phyloP scores from a whole-genome alignment of 73 alveolate genomes.

The Paramecium bursaria region DNA sequence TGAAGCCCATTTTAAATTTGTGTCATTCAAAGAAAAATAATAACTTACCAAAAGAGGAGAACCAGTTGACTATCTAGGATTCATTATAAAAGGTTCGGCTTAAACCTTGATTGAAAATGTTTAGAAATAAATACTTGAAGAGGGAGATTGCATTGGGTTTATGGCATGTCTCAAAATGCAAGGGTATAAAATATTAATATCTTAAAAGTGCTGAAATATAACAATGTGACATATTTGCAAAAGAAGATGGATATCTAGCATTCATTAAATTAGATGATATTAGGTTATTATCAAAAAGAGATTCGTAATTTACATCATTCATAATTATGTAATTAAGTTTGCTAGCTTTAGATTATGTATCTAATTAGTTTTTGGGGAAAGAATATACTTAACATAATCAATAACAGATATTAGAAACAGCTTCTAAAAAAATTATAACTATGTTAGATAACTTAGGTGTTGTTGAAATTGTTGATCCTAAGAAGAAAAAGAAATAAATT shows the following conservation, averaged over 20 bases:
- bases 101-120: constrained; percentile 9
- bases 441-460: constrained; percentile 17
- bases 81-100: constrained; percentile 3
- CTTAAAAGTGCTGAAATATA: constrained; percentile 35
- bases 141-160: constrained; percentile 34
- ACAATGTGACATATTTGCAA: constrained; percentile 34
- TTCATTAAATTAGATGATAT: constrained; percentile 38
- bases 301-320: constrained; percentile 20
- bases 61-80: constrained; percentile 39
- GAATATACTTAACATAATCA: too few species aligned
- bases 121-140: not conserved
- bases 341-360: too few species aligned
- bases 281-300: constrained; percentile 20
- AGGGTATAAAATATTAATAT: constrained; percentile 14
- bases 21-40: constrained; percentile 49
- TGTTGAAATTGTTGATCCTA: constrained; percentile 27
- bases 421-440: constrained; percentile 19
- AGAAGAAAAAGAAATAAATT: constrained; percentile 22
- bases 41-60: constrained; percentile 45
- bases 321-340: too few species aligned
- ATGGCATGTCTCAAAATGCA: constrained; percentile 7
- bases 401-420: too few species aligned
- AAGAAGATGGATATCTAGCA: constrained; percentile 36
- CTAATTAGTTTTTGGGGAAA: too few species aligned
- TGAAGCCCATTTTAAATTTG: constrained; percentile 3